Percentiles rank a stretch among this genome's conserved stretches.
phyloP scores from a whole-genome alignment of 2,329 filamentous ascomycete species.

The Talaromyces piceae region DNA sequence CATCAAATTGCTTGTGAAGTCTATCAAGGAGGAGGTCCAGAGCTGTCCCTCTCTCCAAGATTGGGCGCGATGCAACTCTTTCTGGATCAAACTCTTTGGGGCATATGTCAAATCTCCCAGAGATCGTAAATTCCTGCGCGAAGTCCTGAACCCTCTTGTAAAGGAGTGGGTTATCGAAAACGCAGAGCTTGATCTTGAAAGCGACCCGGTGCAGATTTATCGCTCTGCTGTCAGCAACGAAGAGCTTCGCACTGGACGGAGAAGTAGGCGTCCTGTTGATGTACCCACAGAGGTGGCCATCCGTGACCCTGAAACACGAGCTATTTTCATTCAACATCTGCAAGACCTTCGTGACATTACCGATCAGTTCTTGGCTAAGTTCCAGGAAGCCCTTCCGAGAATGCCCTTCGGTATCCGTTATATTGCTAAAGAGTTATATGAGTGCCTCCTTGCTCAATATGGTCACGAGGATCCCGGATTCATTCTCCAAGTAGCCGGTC shows the following conservation, averaged over 20 bases:
- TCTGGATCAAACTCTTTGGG: conserved; percentile 79
- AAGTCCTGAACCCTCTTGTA: conserved; percentile 76
- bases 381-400: conserved; percentile 76
- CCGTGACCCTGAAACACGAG: conserved; percentile 83
- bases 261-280: conserved; percentile 73
- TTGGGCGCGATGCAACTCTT: conserved; percentile 81
- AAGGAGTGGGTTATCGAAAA: conserved; percentile 91
- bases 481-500: conserved; percentile 73
- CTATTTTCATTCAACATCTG: conserved; percentile 87
- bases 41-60: conserved; percentile 67
- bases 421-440: conserved; percentile 77
- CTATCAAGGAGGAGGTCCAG: conserved; percentile 79
- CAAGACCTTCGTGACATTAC: conserved; percentile 91
- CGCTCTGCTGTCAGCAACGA: conserved; percentile 93
- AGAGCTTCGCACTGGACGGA: conserved; percentile 81
- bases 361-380: conserved; percentile 73
- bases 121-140: conserved; percentile 85
- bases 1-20: conserved; percentile 75
- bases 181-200: conserved; percentile 82
- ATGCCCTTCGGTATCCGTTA: conserved; percentile 93
- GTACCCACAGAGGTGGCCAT: conserved; percentile 92
- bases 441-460: conserved; percentile 69
- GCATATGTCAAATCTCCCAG: conserved; percentile 87
- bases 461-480: conserved; percentile 68
- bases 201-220: conserved; percentile 96